Percentiles rank a stretch among this genome's conserved stretches.
Evolutionary conservation across 2,329 filamentous ascomycete species (phyloP).

Genomic region (Ciborinia camelliae): DNA sequence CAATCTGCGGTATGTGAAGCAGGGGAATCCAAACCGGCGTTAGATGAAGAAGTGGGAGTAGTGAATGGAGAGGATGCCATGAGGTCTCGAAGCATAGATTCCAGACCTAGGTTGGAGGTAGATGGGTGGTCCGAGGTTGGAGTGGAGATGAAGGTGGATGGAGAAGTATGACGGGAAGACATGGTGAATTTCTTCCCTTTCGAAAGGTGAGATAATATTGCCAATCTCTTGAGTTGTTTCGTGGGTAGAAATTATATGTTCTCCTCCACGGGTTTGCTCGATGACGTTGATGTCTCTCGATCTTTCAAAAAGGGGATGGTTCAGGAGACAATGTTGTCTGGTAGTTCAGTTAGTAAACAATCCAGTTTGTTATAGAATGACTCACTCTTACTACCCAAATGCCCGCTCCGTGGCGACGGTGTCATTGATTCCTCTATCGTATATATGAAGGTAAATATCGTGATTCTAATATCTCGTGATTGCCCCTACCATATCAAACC

Average conservation of each 20-base stretch:
- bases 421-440: not conserved
- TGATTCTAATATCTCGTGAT: not conserved
- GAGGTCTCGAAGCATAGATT: conserved; percentile 4
- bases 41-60: not conserved
- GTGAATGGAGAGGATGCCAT: conserved; percentile 4
- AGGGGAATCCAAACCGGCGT: not conserved
- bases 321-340: not conserved
- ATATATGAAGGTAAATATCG: not conserved
- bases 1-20: conserved; percentile 24
- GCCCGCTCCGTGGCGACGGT: not conserved
- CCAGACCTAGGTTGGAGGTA: not conserved
- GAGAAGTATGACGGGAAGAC: conserved; percentile 9
- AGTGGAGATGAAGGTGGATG: not conserved
- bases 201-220: not conserved
- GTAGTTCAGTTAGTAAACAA: not conserved
- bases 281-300: not conserved
- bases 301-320: not conserved
- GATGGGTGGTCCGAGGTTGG: conserved; percentile 4
- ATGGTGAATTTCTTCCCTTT: conserved; percentile 1
- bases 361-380: conserved; percentile 1
- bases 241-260: not conserved
- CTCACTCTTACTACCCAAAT: not conserved
- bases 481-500: not conserved
- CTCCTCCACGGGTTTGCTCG: not conserved
- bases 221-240: not conserved